Evolutionary conservation across 176 grass and related monocot genomes (phyloP).

Genomic region (Dendrocalamus sinicus): DNA sequence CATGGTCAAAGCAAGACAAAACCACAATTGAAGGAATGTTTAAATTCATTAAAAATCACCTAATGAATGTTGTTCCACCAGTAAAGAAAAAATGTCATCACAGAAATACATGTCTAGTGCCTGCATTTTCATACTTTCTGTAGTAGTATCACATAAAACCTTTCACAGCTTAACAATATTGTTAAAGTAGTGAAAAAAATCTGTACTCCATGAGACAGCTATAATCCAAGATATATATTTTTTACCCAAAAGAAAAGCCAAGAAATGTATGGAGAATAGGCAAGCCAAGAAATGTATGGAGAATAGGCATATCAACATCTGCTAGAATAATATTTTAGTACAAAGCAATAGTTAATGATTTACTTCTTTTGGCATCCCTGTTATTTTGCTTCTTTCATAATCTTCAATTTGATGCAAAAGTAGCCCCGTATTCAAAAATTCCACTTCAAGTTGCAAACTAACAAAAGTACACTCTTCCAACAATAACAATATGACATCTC

Average conservation of each 20-base stretch:
- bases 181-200: slow-evolving; percentile 1
- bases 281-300: slow-evolving; percentile 31
- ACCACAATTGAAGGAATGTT: not conserved
- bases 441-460: not conserved
- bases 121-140: not conserved
- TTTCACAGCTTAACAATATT: not conserved
- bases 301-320: slow-evolving; percentile 15
- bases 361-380: not conserved
- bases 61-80: not conserved
- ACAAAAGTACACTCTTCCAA: not conserved
- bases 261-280: slow-evolving; percentile 29
- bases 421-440: not conserved
- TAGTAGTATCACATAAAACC: not conserved
- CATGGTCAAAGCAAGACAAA: slow-evolving; percentile 20
- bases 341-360: not conserved
- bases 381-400: slow-evolving; percentile 33
- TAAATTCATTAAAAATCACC: not conserved
- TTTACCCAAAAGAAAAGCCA: slow-evolving; percentile 1
- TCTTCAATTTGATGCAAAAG: not conserved
- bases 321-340: not conserved
- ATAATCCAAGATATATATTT: not conserved
- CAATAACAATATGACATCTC: not conserved
- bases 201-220: not conserved
- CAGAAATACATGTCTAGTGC: slow-evolving; percentile 8
- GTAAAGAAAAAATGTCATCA: not conserved